A percentile compares a stretch with the other conserved stretches of the same genome.
phyloP scores from a whole-genome alignment of 257 asterid genomes.

The Mentha longifolia region DNA sequence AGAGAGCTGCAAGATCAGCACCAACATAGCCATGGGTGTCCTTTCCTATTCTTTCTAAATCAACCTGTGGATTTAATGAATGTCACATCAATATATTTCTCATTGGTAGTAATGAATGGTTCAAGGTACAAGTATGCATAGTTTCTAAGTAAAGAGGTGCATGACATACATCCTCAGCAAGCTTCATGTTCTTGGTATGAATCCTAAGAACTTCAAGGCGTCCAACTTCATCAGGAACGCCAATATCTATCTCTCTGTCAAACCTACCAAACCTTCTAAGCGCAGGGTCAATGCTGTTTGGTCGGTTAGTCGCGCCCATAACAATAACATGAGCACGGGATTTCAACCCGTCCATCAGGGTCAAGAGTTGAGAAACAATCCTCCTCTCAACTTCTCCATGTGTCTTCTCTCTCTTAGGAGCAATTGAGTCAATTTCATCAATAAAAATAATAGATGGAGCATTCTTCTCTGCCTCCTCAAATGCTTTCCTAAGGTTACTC shows the following conservation, averaged over 20 bases:
- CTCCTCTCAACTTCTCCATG: slow-evolving; percentile 71
- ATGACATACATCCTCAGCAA: slow-evolving; percentile 50
- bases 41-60: slow-evolving; percentile 57
- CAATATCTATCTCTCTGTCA: slow-evolving; percentile 35
- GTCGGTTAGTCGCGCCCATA: slow-evolving; percentile 38
- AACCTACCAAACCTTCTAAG: slow-evolving; percentile 40
- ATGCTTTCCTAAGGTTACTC: slow-evolving; percentile 65
- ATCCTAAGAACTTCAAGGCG: slow-evolving; percentile 67
- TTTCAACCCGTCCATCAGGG: slow-evolving; percentile 68
- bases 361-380: slow-evolving; percentile 66
- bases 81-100: background rate
- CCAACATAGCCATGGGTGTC: slow-evolving; percentile 73
- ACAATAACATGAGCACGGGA: slow-evolving; percentile 47
- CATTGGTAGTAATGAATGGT: background rate
- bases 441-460: slow-evolving; percentile 66
- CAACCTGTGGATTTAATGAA: slow-evolving; percentile 45
- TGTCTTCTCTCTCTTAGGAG: slow-evolving; percentile 65
- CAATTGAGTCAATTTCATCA: slow-evolving; percentile 64
- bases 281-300: slow-evolving; percentile 37
- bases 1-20: slow-evolving; percentile 74
- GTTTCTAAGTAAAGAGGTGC: slow-evolving; percentile 19
- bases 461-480: slow-evolving; percentile 71
- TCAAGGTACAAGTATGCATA: background rate
- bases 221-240: slow-evolving; percentile 64
- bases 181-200: slow-evolving; percentile 64